These are phyloP conservation scores for Aspergillus pseudoterreus DNA, from an alignment of 2,329 filamentous ascomycete genomes.

Conservation along the genomic window DNA sequence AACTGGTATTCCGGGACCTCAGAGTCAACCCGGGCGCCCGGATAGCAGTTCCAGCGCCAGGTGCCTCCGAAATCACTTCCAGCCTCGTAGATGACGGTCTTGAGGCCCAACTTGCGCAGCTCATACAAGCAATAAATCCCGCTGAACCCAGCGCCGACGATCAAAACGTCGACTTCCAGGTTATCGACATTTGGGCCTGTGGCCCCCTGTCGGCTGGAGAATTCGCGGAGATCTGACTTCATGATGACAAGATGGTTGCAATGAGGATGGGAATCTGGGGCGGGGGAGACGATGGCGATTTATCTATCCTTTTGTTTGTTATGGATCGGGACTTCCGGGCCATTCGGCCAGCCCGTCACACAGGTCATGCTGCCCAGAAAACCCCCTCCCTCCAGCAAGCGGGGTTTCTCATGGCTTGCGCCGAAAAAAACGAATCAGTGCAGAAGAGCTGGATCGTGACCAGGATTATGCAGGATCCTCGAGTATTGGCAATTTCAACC, in stretches of 20 bases:
- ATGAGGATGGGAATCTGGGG: background rate
- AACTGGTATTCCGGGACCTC: conserved; percentile 54
- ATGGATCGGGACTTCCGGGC: background rate
- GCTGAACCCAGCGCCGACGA: conserved; percentile 20
- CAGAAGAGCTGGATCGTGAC: no score
- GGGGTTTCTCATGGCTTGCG: background rate
- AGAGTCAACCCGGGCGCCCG: conserved; percentile 53
- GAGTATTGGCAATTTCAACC: background rate
- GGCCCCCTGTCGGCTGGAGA: conserved; percentile 18
- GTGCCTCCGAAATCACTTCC: conserved; percentile 51
- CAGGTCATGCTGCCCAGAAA: background rate
- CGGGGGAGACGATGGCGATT: background rate
- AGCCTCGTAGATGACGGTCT: conserved; percentile 51
- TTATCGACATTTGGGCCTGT: conserved; percentile 25
- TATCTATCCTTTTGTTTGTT: no score
- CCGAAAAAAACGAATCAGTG: background rate
- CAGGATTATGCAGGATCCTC: no score
- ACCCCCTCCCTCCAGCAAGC: conserved; percentile 2
- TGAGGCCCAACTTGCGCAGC: conserved; percentile 49
- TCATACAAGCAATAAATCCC: conserved; percentile 52
- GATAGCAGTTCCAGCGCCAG: conserved; percentile 58
- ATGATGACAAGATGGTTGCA: background rate
- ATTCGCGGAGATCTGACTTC: background rate
- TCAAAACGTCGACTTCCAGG: conserved; percentile 21
- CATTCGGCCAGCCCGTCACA: background rate